Evolutionary conservation across 2,329 filamentous ascomycete species (phyloP), one percentile per base, ranked within the genome.

Genomic region (Lasiodiplodia citricola): DNA sequence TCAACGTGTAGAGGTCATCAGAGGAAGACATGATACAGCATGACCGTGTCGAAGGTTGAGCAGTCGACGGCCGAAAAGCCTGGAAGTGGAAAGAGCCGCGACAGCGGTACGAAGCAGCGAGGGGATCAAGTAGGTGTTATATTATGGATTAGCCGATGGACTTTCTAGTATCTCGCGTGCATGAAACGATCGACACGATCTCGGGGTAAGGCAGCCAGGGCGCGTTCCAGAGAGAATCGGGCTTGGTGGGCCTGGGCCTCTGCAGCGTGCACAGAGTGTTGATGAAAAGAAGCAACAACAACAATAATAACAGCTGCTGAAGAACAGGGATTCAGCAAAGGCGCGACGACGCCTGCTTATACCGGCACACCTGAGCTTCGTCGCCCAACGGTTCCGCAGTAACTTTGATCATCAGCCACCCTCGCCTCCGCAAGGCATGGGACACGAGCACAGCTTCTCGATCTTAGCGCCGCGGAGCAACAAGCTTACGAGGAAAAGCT

Each of bases 181-280:
- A 63, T 63, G 58, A 63, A 63, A 63, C 58, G 41, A 63, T 51
- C 44, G 44, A 51, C 58, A 37, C 50, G 58, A 63, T 51, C 41
- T 13, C 25, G 41, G 37, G 35, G 31, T 47, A 23, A 28, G 38
- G 14, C 55, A 11, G 25, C 41, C 44, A 18, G 25, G 58, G 44
- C 35, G 11, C 21, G 58, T 28, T 10, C 28, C 44, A 18, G 54
- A 8, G 28, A 8, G 21, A 25, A 54, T 18, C 13, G 23, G 21
- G 4, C 51, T 51, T 28, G 25, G 54, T 37, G 28, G 54, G 21
- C 54, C 28, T 10, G 54, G 28, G n/a, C n/a, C 16, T 31, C 21
- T 21, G 51, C 51, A 23, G 51, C 51, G 8, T 25, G 51, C 51
- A 25, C 51, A 28, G 14, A 25, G 41, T 44, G 44, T 47, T 47